Conservation (phyloP, 2,329 filamentous ascomycete species). For the Triangularia setosa region DNA sequence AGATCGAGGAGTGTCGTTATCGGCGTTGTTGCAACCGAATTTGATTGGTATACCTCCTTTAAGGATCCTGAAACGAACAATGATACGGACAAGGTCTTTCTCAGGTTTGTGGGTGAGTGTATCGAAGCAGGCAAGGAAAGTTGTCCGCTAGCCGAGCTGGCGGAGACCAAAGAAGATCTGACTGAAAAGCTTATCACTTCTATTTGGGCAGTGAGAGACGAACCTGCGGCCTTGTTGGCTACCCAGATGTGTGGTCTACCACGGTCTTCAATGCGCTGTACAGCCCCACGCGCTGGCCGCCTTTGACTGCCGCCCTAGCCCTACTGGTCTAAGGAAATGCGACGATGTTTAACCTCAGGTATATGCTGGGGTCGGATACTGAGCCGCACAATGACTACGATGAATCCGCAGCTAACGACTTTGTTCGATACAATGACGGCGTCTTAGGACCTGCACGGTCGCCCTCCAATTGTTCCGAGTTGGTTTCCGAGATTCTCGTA, state of each 20-base stretch:
- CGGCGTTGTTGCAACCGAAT: conserved; percentile 34
- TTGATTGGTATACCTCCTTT: conserved; percentile 39
- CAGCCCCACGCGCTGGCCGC: conserved; percentile 36
- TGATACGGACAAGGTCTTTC: conserved; percentile 42
- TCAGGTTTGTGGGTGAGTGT: conserved; percentile 44
- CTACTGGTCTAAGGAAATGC: conserved; percentile 38
- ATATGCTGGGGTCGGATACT: conserved; percentile 21
- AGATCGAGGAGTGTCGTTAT: conserved; percentile 35
- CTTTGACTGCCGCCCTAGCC: conserved; percentile 34
- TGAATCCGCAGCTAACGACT: conserved; percentile 27
- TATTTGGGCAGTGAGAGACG: conserved; percentile 32
- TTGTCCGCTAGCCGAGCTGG: conserved; percentile 40
- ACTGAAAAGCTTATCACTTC: conserved; percentile 32
- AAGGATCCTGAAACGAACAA: conserved; percentile 36
- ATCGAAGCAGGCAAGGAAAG: conserved; percentile 41
- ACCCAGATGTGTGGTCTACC: conserved; percentile 33
- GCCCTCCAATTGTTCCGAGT: not conserved
- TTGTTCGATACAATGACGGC: conserved; percentile 33
- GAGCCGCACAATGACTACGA: not conserved
- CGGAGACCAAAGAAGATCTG: conserved; percentile 35
- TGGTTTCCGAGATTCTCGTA: conserved; percentile 23
- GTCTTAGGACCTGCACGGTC: conserved; percentile 23
- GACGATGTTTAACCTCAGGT: conserved; percentile 36
- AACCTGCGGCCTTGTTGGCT: conserved; percentile 39
- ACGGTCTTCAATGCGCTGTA: conserved; percentile 40